phyloP scores from a whole-genome alignment of 169 alveolate genomes.

The Plasmodium inui region DNA sequence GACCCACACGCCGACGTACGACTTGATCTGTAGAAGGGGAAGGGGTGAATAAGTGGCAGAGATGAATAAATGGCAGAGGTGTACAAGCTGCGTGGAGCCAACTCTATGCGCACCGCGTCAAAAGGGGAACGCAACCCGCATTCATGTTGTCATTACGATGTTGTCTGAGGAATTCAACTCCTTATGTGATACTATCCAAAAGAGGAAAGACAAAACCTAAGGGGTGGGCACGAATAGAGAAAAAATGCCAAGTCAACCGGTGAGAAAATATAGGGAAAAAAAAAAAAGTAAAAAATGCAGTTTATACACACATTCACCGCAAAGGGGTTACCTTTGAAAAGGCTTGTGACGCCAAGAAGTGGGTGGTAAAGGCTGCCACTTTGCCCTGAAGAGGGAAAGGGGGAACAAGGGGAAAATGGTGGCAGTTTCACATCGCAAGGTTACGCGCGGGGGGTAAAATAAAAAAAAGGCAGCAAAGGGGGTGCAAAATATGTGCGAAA shows the following conservation, averaged over 20 bases:
- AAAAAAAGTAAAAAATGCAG: background rate
- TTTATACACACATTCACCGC: background rate
- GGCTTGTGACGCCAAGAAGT: conserved; percentile 95
- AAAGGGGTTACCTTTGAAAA: conserved; percentile 81
- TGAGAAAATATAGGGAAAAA: background rate
- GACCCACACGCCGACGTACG: conserved; percentile 92
- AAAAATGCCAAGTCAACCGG: background rate
- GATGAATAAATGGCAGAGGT: background rate
- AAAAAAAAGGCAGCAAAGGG: background rate
- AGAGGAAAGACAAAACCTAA: conserved; percentile 89
- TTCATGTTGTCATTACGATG: conserved; percentile 39
- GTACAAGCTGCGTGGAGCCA: background rate
- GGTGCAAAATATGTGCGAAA: background rate
- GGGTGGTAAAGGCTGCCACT: conserved; percentile 92
- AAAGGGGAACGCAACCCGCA: background rate
- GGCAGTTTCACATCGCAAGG: background rate
- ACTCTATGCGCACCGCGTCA: background rate
- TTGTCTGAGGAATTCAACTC: conserved; percentile 89
- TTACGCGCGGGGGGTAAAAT: background rate
- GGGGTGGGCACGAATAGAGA: background rate
- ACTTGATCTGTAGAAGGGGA: conserved; percentile 81
- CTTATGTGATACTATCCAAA: conserved; percentile 92
- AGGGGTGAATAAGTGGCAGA: background rate
- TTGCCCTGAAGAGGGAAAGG: conserved; percentile 81
- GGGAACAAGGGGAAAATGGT: background rate